Conservation (phyloP, 176 grass and related monocot species). For the Oryza nivara region DNA sequence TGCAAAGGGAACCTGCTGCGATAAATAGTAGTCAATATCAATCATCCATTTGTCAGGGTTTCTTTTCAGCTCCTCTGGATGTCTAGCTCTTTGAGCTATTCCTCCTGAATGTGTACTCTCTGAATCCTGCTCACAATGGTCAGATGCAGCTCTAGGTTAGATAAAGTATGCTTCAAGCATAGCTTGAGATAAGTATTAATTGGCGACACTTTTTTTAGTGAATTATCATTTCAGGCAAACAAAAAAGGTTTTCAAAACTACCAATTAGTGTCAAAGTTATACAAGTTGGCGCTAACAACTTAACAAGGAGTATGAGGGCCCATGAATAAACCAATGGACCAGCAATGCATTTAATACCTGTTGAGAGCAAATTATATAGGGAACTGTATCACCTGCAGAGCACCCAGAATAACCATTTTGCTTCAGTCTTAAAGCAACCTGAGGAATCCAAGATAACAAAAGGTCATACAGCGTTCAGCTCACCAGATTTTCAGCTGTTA, state of each 20-base stretch:
- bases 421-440: constrained; percentile 95
- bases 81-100: constrained; percentile 95
- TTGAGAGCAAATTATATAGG: constrained; percentile 92
- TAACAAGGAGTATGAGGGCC: neutral
- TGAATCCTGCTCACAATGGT: constrained; percentile 55
- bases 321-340: constrained; percentile 16
- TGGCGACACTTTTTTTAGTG: neutral
- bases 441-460: constrained; percentile 34
- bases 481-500: neutral
- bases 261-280: constrained; percentile 11
- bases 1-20: constrained; percentile 73
- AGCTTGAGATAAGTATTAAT: constrained; percentile 1
- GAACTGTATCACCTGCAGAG: constrained; percentile 85
- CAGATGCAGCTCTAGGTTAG: constrained; percentile 32
- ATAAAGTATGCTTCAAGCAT: constrained; percentile 37
- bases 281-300: neutral
- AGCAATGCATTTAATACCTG: constrained; percentile 54
- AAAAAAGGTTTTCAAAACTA: neutral
- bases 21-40: constrained; percentile 95
- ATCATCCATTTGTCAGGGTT: constrained; percentile 78
- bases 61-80: constrained; percentile 90
- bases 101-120: constrained; percentile 61
- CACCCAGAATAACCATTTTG: constrained; percentile 89
- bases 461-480: constrained; percentile 7
- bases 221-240: constrained; percentile 21